Evolutionary conservation across 306 rosid species (phyloP), one percentile per base, ranked within the genome.

Genomic region (Acacia acuminata): DNA sequence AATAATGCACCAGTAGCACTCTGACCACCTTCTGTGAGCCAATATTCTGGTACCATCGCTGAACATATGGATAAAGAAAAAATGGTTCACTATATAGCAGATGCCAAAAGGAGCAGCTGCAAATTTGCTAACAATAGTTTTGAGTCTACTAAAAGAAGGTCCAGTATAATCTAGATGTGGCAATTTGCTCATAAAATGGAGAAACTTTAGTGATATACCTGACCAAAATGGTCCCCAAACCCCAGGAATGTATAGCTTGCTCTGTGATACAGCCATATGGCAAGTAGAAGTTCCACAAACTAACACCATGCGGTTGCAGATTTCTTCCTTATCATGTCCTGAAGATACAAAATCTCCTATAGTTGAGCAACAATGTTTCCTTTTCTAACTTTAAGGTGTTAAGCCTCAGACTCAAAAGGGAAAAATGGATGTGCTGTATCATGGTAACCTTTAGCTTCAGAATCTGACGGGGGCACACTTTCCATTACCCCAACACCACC

Each of bases 161-260:
- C 58, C 47, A 40, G 30, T 84, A 67, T 47, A 43, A 16, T 67
- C 78, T 64, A 45, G 50, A 64, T 48, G 68, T 47, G 51, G 72
- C 58, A 75, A 65, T 71, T 72, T 65, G 55, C 65, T 47, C 77
- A 77, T 69, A 82, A 40, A 84, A 32, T 68, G 76, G 81, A 79
- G 36, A 82, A 82, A 70, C 50, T 68, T 10, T 67, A 48, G 51
- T 38, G 69, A 38, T 30, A 45, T 88, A 93, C 99, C 99, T 90
- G 99, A 96, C 99, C 98, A 96, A 86, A 90, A 96, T 25, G 99
- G 99, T n/a, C 99, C 99, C 99, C 99, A 96, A 79, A 96, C 96
- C 83, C 99, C 99, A 38, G 94, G 99, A 87, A 94, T 91, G 88
- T 94, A 92, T 77, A 96, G 92, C 87, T 94, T 96, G 85, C 85